A percentile compares a stretch with the other conserved stretches of the same genome.
These are phyloP conservation scores for Ophiosphaerella narmari DNA, from an alignment of 2,329 filamentous ascomycete species.

Conservation along the genomic window DNA sequence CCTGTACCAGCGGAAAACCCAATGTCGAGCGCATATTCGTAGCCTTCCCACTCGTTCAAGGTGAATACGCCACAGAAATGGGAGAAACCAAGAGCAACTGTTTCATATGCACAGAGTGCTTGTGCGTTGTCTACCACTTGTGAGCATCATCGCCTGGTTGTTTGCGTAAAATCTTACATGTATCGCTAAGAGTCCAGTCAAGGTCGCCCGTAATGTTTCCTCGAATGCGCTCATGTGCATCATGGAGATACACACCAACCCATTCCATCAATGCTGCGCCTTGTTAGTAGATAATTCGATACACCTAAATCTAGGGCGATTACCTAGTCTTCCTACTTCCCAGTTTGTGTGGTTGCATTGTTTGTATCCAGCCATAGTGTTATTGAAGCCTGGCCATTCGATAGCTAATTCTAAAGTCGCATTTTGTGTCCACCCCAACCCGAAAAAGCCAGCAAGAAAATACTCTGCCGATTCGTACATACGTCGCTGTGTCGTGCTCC, in stretches of 20 bases:
- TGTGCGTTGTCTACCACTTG: constrained; percentile 64
- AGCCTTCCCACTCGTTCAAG: constrained; percentile 73
- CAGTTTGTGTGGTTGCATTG: constrained; percentile 67
- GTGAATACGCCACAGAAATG: constrained; percentile 76
- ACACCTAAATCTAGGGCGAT: constrained; percentile 4
- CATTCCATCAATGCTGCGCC: constrained; percentile 61
- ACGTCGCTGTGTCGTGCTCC: constrained; percentile 76
- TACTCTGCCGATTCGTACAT: constrained; percentile 80
- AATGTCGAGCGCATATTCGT: constrained; percentile 73
- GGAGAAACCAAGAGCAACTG: constrained; percentile 75
- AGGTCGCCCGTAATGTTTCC: constrained; percentile 51
- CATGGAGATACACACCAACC: constrained; percentile 66
- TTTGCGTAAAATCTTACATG: constrained; percentile 35
- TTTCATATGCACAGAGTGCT: constrained; percentile 77
- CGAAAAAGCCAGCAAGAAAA: constrained; percentile 79
- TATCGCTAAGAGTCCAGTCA: constrained; percentile 42
- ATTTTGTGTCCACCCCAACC: constrained; percentile 73
- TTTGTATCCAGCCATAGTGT: constrained; percentile 69
- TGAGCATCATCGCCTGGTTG: constrained; percentile 24
- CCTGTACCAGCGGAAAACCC: constrained; percentile 64
- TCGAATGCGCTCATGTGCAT: constrained; percentile 66
- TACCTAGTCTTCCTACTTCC: constrained; percentile 55
- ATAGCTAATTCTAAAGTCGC: constrained; percentile 74
- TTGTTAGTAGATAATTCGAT: constrained; percentile 7
- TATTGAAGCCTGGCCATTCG: constrained; percentile 67